Evolutionary conservation across 352 stramenopile genomes (phyloP).

Genomic region (Phytophthora uliginosa): DNA sequence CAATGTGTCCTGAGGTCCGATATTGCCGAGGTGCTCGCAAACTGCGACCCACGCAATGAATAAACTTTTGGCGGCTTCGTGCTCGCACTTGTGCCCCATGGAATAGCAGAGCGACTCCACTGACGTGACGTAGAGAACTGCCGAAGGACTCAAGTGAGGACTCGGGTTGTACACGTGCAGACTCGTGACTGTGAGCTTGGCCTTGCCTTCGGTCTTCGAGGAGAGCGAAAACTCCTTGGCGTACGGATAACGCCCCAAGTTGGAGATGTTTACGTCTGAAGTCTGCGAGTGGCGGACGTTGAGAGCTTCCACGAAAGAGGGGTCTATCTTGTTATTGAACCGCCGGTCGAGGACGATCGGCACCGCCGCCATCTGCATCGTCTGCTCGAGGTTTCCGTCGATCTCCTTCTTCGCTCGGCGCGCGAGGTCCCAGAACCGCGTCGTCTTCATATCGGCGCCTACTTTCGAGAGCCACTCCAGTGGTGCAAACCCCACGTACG

Average conservation of each 20-base stretch:
- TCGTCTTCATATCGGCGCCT: constrained; percentile 36
- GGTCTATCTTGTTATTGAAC: constrained; percentile 21
- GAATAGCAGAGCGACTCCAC: constrained; percentile 38
- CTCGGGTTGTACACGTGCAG: constrained; percentile 42
- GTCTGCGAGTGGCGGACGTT: constrained; percentile 25
- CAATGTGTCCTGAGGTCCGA: constrained; percentile 24
- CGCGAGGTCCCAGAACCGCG: constrained; percentile 59
- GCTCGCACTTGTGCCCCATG: constrained; percentile 45
- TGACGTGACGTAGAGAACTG: constrained; percentile 36
- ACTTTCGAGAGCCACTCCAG: constrained; percentile 23
- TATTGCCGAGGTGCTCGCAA: constrained; percentile 22
- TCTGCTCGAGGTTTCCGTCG: constrained; percentile 18
- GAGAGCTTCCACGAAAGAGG: constrained; percentile 26
- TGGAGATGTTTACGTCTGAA: constrained; percentile 38
- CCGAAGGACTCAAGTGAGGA: constrained; percentile 29
- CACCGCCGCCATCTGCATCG: constrained; percentile 15
- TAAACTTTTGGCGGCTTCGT: constrained; percentile 21
- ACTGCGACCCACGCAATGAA: constrained; percentile 27
- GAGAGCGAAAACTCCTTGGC: constrained; percentile 16
- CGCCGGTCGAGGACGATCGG: constrained; percentile 28
- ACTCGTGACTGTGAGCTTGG: constrained; percentile 26
- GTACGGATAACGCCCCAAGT: constrained; percentile 36
- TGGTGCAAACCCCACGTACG: constrained; percentile 35
- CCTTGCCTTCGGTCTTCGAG: background rate
- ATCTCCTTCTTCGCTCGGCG: constrained; percentile 40